phyloP scores from a whole-genome alignment of 2,329 filamentous ascomycete species.

The Boeremia exigua region DNA sequence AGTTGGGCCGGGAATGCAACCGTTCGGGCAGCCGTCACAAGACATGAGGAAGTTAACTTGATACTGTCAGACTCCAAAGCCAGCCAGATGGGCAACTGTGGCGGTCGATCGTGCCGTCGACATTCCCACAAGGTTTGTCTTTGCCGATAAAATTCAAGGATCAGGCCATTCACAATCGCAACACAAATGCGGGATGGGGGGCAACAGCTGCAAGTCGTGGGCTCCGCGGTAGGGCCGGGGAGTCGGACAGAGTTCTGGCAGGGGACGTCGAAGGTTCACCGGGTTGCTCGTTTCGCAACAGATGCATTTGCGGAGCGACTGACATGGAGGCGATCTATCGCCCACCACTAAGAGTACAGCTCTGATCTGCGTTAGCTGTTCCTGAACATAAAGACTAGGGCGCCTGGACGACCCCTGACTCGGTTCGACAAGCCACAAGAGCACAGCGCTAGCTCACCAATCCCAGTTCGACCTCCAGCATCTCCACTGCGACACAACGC shows the following conservation, averaged over 20 bases:
- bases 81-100: constrained; percentile 10
- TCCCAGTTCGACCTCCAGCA: constrained; percentile 21
- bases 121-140: not conserved
- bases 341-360: constrained; percentile 26
- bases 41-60: constrained; percentile 1
- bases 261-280: constrained; percentile 11
- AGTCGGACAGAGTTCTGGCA: constrained; percentile 2
- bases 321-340: constrained; percentile 21
- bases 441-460: constrained; percentile 24
- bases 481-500: constrained; percentile 33
- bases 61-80: constrained; percentile 2
- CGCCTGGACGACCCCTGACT: constrained; percentile 30
- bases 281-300: constrained; percentile 26
- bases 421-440: constrained; percentile 33
- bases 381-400: constrained; percentile 22
- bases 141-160: constrained; percentile 1
- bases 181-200: constrained; percentile 1
- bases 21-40: not conserved
- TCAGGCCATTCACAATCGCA: not conserved
- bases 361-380: constrained; percentile 29
- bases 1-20: constrained; percentile 2
- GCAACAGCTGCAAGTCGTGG: not conserved
- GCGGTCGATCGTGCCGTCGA: not conserved
- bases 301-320: constrained; percentile 24
- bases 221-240: constrained; percentile 5